phyloP scores from a whole-genome alignment of 2,329 filamentous ascomycete species.

The Colletotrichum chlorophyti region DNA sequence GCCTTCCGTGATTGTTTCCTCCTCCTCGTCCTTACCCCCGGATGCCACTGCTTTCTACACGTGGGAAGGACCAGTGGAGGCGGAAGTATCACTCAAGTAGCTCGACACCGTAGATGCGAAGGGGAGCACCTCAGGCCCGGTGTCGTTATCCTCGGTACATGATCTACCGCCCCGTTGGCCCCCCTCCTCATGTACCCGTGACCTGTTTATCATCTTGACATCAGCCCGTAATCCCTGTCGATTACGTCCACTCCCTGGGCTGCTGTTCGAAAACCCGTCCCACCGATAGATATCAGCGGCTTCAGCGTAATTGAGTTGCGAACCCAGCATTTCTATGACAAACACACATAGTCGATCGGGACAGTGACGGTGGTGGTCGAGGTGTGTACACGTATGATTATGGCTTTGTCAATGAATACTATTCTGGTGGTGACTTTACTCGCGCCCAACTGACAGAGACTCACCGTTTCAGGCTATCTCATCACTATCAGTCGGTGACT shows the following conservation, averaged over 20 bases:
- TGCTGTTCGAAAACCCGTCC: too few relatives aligned
- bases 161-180: neutral
- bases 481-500: too few relatives aligned
- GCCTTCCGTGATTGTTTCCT: constrained; percentile 2
- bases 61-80: constrained; percentile 4
- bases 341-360: neutral
- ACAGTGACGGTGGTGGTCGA: too few relatives aligned
- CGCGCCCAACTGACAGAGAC: too few relatives aligned
- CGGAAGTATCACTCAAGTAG: neutral
- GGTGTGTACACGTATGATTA: too few relatives aligned
- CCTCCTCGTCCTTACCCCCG: too few relatives aligned
- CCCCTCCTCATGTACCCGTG: neutral
- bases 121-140: neutral
- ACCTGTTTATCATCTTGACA: neutral
- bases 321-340: too few relatives aligned
- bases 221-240: neutral
- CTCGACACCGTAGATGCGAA: neutral
- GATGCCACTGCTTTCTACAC: constrained; percentile 24
- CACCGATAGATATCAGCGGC: too few relatives aligned
- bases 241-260: constrained; percentile 19
- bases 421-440: too few relatives aligned
- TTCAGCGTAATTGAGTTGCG: too few relatives aligned
- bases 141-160: constrained; percentile 8
- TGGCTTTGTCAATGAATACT: too few relatives aligned
- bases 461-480: too few relatives aligned